A percentile compares a stretch with the other conserved stretches of the same genome.
These are phyloP conservation scores for Zygoascus flipseniorum DNA, from an alignment of 805 yeast genomes.

Conservation along the genomic window DNA sequence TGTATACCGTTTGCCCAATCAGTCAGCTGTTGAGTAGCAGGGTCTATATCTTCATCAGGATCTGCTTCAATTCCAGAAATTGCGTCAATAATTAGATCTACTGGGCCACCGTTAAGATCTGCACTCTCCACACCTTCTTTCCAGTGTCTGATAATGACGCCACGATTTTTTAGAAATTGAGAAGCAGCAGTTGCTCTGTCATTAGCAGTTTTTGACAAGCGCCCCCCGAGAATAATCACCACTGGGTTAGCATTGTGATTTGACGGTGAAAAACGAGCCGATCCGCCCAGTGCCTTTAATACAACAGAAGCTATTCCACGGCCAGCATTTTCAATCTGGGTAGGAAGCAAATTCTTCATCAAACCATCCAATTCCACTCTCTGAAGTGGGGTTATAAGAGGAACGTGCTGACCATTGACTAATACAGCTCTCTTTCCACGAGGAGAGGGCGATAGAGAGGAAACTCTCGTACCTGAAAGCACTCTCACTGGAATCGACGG, in stretches of 20 bases:
- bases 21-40: neutral
- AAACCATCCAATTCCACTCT: conserved; percentile 65
- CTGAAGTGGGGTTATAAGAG: conserved; percentile 64
- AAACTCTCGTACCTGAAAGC: neutral
- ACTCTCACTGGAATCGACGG: neutral
- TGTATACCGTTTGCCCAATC: neutral
- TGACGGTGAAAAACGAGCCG: conserved; percentile 49
- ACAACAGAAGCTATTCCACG: conserved; percentile 54
- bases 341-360: conserved; percentile 44
- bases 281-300: conserved; percentile 59
- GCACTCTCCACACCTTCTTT: neutral
- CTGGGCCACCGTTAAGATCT: neutral
- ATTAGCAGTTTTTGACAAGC: conserved; percentile 26
- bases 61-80: conserved; percentile 2
- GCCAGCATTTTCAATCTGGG: conserved; percentile 59
- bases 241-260: conserved; percentile 78
- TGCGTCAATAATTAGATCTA: conserved; percentile 2
- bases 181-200: conserved; percentile 66
- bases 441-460: neutral
- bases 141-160: conserved; percentile 30
- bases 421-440: neutral
- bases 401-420: conserved; percentile 13
- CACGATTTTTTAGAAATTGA: conserved; percentile 67
- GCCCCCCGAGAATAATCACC: conserved; percentile 54
- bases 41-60: conserved; percentile 1